Percentiles rank a stretch among this genome's conserved stretches.
Evolutionary conservation across 140 eudicot genomes (phyloP).

Genomic region (Ambrosia hybrid): DNA sequence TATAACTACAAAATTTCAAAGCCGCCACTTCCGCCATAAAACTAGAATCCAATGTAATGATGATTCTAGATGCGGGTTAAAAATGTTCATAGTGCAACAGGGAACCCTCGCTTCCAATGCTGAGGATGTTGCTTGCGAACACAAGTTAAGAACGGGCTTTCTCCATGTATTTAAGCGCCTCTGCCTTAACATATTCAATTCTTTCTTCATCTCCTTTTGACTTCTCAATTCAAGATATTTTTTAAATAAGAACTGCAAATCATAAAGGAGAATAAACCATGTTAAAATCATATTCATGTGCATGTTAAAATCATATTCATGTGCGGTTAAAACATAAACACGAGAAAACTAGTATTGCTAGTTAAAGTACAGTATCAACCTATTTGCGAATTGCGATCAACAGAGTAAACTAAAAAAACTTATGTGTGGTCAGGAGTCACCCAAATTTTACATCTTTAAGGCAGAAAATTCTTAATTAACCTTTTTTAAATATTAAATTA

Average conservation of each 20-base stretch:
- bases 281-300: no score
- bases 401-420: neutral
- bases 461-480: no score
- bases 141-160: constrained; percentile 31
- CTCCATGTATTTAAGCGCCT: constrained; percentile 74
- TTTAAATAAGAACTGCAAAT: constrained; percentile 71
- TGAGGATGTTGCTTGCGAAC: neutral
- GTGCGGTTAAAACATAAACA: neutral
- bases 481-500: neutral
- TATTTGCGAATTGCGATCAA: neutral
- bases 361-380: no score
- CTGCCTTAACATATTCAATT: constrained; percentile 61
- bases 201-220: constrained; percentile 70
- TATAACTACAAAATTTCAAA: neutral
- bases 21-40: neutral
- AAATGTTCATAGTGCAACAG: neutral
- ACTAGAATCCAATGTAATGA: neutral
- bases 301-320: no score
- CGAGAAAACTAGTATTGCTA: no score
- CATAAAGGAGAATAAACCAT: neutral
- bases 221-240: constrained; percentile 79
- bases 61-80: neutral
- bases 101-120: neutral
- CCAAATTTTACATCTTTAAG: no score
- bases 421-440: no score